Evolutionary conservation across 78 protist species (phyloP), one percentile per base, ranked within the genome.

Genomic region (Tieghemostelium lacteum): DNA sequence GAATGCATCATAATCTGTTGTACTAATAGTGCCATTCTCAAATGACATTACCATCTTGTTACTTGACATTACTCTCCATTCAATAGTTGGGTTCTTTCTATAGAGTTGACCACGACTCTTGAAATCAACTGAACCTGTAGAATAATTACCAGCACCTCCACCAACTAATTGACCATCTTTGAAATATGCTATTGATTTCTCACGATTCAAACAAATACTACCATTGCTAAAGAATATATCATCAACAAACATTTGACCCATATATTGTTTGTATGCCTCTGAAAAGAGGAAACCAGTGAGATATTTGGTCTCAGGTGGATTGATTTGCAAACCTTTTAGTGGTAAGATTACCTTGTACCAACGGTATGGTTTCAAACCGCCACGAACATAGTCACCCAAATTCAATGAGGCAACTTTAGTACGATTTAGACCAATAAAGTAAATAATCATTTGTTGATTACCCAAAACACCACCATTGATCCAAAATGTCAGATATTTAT

Each of bases 401-500:
- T 60, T 83, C 0, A 69, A 40, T 1, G 67, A 54, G 3, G 70
- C 88, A 28, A 28, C 33, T 42, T 52, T 42, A 3, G 40, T 37
- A 17, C 55, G 29, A 12, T 22, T 33, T n/a, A n/a, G n/a, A 2
- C 20, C 16, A 26, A 37, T 69, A 22, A 60, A 50, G 31, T 50
- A 83, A 36, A 78, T 36, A 7, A 28, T 65, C 17, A 78, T 39
- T 24, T 52, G 60, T 49, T 42, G 78, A 61, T 69, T 33, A 8
- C 55, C 80, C 4, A 37, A 17, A 5, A 17, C 22, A 45, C 74
- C 91, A 42, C 78, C 78, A 42, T 66, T 69, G 33, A 83, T 69
- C 91, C 91, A 83, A 63, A 83, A 83, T 20, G 67, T 64, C 0
- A 83, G 5, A 40, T 45, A 83, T 45, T 58, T 83, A 63, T 69